Evolutionary conservation across 2,329 filamentous ascomycete species (phyloP), one percentile per base, ranked within the genome.

Genomic region (Tolypocladium nubicola): DNA sequence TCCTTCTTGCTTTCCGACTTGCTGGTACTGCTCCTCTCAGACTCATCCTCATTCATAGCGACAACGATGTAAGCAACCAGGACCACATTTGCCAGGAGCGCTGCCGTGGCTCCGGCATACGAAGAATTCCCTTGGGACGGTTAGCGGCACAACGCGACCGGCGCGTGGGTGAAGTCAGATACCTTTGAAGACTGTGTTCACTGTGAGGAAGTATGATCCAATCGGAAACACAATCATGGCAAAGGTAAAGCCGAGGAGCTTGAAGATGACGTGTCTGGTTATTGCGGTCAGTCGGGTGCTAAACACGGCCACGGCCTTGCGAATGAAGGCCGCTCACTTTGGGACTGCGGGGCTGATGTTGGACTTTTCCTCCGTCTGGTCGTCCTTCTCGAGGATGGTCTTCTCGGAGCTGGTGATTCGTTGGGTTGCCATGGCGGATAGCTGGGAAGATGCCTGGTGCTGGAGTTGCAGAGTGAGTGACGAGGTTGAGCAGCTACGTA

Each of bases 161-260:
- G 53, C 16, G 50, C 37, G 21, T 16, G 43, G 47, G 52, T 35
- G 19, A 35, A 49, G 16, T 47, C 50, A 67, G 75, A 57, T 75
- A 92, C 93, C 92, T 64, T 79, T 77, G 73, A 96, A 97, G 35
- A 97, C 65, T 1, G 78, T 81, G 67, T 92, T 82, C 35, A 96
- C 79, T 0, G 89, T 88, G 52, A 88, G 67, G 71, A 95, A 99
- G 73, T 97, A 99, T 47, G 88, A 90, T 45, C 89, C 86, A 64
- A 99, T 90, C 16, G 94, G 94, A 23, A 89, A 74, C 19, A 88
- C 81, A 59, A 97, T 81, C 93, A 99, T 97, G 68, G 91, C 92
- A 43, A 92, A 77, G 0, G 92, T 96, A 75, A 97, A 97, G 61
- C 82, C 86, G 19, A 97, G 80, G 23, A 99, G 84, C 75, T 97